Evolutionary conservation across 2,329 filamentous ascomycete genomes (phyloP).

Genomic region (Alternaria conjuncta): DNA sequence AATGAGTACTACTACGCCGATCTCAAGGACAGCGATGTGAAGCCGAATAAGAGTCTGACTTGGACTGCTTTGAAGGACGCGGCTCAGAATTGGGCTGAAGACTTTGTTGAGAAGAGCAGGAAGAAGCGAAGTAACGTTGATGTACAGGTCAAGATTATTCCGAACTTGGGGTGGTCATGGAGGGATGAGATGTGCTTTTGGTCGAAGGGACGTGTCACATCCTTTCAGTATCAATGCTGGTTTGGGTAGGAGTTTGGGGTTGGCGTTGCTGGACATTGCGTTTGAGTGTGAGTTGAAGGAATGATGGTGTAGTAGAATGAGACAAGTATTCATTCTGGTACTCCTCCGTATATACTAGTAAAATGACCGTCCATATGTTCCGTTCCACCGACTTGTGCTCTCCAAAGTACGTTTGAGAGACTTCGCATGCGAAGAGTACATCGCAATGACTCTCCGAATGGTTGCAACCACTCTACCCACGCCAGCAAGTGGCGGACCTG

Average conservation of each 20-base stretch:
- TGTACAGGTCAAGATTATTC: background rate
- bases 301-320: background rate
- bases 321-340: background rate
- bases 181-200: background rate
- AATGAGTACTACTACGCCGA: background rate
- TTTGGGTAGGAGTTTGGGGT: background rate
- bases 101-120: background rate
- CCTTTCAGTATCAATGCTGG: background rate
- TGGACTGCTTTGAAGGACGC: background rate
- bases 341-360: background rate
- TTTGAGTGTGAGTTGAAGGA: fast-evolving
- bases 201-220: background rate
- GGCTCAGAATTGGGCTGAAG: background rate
- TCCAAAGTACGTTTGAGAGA: background rate
- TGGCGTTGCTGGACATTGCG: background rate
- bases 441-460: fast-evolving
- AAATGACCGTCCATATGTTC: background rate
- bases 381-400: background rate
- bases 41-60: background rate
- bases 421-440: background rate
- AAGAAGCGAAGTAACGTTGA: background rate
- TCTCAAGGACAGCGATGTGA: background rate
- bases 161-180: background rate
- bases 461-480: background rate
- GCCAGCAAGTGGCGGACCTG: background rate